These are phyloP conservation scores for Cytospora chrysosperma DNA, from an alignment of 2,329 filamentous ascomycete species.

Conservation along the genomic window DNA sequence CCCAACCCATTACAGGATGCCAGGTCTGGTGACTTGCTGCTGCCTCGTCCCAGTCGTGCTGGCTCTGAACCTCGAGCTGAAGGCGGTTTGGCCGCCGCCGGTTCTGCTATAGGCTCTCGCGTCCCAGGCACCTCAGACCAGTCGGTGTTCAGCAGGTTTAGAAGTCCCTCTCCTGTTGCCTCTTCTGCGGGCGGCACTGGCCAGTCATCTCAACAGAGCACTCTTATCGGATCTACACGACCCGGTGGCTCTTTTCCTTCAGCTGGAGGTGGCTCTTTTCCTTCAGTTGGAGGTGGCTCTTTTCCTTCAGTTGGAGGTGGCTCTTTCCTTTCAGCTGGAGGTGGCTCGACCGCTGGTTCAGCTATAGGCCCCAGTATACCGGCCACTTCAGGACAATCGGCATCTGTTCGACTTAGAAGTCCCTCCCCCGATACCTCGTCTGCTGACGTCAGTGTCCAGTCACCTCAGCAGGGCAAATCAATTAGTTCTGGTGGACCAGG, in stretches of 20 bases:
- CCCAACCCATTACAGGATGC: constrained; percentile 4
- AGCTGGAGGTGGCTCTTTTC: not conserved
- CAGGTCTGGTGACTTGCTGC: not conserved
- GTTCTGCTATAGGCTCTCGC: not conserved
- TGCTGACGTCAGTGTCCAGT: not conserved
- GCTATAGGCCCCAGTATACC: not conserved
- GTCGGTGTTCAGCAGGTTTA: not conserved
- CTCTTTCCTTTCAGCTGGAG: not conserved
- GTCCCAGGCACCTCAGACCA: not conserved
- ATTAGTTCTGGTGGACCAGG: not conserved
- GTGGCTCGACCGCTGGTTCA: not conserved
- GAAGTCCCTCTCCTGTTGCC: not conserved
- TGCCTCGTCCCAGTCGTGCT: not conserved
- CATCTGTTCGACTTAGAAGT: not conserved
- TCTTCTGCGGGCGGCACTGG: not conserved
- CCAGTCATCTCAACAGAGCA: not conserved
- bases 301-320: not conserved
- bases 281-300: not conserved
- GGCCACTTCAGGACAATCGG: not conserved
- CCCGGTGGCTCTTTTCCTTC: not conserved
- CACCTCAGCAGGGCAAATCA: not conserved
- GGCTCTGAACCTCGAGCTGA: not conserved
- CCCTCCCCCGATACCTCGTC: not conserved
- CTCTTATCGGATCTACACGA: not conserved
- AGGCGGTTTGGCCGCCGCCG: not conserved